These are phyloP conservation scores for Phytomonas sp. DNA, from an alignment of 208 protist genomes.

Conservation along the genomic window DNA sequence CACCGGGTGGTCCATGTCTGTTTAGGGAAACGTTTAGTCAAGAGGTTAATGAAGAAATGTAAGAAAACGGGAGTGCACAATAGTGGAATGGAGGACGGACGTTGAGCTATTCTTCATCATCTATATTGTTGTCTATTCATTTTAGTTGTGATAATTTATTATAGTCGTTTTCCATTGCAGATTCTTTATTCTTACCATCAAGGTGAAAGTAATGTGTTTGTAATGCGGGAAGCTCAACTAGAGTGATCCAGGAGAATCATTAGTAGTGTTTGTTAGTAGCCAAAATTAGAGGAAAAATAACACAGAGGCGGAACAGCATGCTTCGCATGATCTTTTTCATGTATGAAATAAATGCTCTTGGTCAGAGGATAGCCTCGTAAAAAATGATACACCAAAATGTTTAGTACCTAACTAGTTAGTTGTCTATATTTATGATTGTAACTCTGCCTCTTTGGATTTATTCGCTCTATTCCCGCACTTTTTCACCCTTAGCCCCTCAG, in stretches of 20 bases:
- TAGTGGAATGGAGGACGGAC: neutral
- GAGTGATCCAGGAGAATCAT: neutral
- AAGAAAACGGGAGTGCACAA: neutral
- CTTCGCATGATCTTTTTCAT: constrained; percentile 1
- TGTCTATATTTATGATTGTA: constrained; percentile 15
- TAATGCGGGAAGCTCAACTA: neutral
- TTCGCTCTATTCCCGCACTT: neutral
- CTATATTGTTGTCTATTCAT: constrained; percentile 6
- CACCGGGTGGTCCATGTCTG: neutral
- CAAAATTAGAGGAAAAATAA: neutral
- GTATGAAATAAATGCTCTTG: neutral
- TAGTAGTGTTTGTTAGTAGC: neutral
- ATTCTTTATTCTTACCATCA: constrained; percentile 1
- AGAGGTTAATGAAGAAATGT: neutral
- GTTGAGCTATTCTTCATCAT: constrained; percentile 10
- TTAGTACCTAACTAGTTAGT: neutral
- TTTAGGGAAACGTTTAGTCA: constrained; percentile 4
- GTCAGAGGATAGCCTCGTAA: neutral
- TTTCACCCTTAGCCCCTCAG: neutral
- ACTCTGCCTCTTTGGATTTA: neutral
- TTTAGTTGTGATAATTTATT: constrained; percentile 15
- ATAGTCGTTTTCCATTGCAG: constrained; percentile 2
- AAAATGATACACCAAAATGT: neutral
- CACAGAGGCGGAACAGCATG: neutral
- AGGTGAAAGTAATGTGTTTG: constrained; percentile 4